Percentiles rank a stretch among this genome's conserved stretches.
Conservation (phyloP, 2,329 filamentous ascomycete genomes). For the Aspergillus tamarii region DNA sequence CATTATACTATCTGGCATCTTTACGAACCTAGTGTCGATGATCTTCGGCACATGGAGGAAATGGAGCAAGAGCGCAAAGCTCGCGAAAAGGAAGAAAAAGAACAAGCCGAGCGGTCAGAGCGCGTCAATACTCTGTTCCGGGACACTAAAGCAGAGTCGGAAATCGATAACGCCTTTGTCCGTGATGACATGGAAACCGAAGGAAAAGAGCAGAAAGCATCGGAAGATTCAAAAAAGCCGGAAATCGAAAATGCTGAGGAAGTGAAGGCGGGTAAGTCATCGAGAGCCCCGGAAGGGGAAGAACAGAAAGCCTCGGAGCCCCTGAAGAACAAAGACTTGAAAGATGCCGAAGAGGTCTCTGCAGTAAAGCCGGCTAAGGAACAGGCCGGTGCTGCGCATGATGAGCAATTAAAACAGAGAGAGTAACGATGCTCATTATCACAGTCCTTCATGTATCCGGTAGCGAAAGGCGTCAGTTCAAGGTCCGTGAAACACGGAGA, state of each 20-base stretch:
- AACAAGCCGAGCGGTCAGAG: constrained; percentile 71
- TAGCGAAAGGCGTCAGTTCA: neutral
- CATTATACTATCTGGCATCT: constrained; percentile 99
- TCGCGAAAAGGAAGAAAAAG: constrained; percentile 78
- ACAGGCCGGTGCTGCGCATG: constrained; percentile 8
- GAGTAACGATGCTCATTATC: neutral
- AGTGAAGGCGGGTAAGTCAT: constrained; percentile 30
- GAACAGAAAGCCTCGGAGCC: constrained; percentile 22
- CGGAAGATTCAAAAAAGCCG: constrained; percentile 12
- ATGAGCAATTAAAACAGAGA: constrained; percentile 9
- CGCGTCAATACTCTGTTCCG: constrained; percentile 82
- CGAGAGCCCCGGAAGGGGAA: constrained; percentile 62
- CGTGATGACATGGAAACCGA: constrained; percentile 67
- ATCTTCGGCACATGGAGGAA: constrained; percentile 97
- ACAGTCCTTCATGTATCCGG: neutral
- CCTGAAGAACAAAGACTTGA: constrained; percentile 16
- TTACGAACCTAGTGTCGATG: constrained; percentile 98
- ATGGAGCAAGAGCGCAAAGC: constrained; percentile 87
- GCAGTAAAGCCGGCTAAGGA: constrained; percentile 25
- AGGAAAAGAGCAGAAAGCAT: constrained; percentile 41
- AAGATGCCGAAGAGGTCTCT: constrained; percentile 28
- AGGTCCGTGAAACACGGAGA: neutral
- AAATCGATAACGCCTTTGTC: constrained; percentile 83
- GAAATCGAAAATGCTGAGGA: constrained; percentile 23
- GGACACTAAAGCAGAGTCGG: constrained; percentile 78